Evolutionary conservation across 1,139 yeast species (phyloP).

Genomic region (Suhomyces kunorum): DNA sequence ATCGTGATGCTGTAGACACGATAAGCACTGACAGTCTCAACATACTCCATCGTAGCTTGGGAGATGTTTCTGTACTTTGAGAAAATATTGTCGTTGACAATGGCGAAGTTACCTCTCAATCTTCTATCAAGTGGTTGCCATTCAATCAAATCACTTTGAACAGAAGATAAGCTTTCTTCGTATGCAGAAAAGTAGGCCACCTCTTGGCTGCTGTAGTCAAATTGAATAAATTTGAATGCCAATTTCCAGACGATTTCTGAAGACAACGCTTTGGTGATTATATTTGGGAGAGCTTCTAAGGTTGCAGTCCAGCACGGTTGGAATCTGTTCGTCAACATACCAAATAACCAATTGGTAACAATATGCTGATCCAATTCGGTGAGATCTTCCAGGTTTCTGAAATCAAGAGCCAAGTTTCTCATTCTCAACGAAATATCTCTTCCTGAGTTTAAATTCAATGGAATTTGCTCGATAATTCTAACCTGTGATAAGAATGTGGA

Average conservation of each 20-base stretch:
- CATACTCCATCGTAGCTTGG: constrained; percentile 36
- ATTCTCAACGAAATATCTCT: constrained; percentile 75
- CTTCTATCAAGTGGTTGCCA: constrained; percentile 38
- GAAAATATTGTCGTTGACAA: constrained; percentile 24
- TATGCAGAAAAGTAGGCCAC: constrained; percentile 16
- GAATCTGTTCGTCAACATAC: constrained; percentile 71
- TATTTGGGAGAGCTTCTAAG: constrained; percentile 54
- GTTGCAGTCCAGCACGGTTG: constrained; percentile 87
- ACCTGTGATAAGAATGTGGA: constrained; percentile 44
- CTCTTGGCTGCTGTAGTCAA: constrained; percentile 29
- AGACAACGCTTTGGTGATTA: constrained; percentile 39
- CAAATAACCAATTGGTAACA: constrained; percentile 64
- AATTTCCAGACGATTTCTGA: constrained; percentile 59
- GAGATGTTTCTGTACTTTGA: constrained; percentile 24
- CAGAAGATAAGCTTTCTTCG: constrained; percentile 18
- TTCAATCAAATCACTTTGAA: constrained; percentile 23
- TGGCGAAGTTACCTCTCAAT: constrained; percentile 29
- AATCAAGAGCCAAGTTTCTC: constrained; percentile 58
- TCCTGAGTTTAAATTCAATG: constrained; percentile 65
- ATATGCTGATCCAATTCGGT: constrained; percentile 36
- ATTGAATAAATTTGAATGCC: constrained; percentile 41
- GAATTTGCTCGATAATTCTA: constrained; percentile 68
- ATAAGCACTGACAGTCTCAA: constrained; percentile 36
- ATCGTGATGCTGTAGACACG: constrained; percentile 38
- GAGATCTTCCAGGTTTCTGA: constrained; percentile 40